These are phyloP conservation scores for Colletotrichum liriopes DNA, from an alignment of 2,329 filamentous ascomycete species.

Conservation along the genomic window DNA sequence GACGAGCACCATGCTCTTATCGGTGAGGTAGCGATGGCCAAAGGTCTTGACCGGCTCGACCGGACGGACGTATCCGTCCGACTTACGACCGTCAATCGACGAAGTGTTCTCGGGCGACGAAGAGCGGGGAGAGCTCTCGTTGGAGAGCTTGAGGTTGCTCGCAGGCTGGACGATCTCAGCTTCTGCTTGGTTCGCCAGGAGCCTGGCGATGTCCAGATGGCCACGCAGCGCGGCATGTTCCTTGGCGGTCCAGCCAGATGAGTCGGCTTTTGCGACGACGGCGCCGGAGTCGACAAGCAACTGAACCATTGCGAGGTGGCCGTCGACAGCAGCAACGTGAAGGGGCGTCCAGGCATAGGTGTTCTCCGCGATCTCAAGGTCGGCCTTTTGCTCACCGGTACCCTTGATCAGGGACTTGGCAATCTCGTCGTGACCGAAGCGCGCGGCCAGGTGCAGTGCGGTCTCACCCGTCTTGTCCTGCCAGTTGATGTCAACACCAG, in stretches of 20 bases:
- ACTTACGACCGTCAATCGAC: conserved; percentile 74
- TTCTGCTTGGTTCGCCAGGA: conserved; percentile 70
- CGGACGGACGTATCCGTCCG: conserved; percentile 65
- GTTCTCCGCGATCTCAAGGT: conserved; percentile 85
- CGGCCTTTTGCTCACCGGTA: conserved; percentile 77
- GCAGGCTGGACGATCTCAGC: conserved; percentile 46
- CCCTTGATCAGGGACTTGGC: conserved; percentile 83
- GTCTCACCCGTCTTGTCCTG: conserved; percentile 93
- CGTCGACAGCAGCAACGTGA: conserved; percentile 93
- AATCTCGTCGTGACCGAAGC: conserved; percentile 88
- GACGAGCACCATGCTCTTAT: conserved; percentile 91
- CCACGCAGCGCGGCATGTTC: conserved; percentile 94
- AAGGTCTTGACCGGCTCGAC: conserved; percentile 93
- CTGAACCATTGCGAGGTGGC: conserved; percentile 81
- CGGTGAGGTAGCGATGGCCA: conserved; percentile 92
- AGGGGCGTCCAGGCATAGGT: conserved; percentile 96
- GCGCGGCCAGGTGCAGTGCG: conserved; percentile 90
- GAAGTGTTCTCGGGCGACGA: conserved; percentile 54
- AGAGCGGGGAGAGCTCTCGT: conserved; percentile 42
- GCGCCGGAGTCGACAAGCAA: conserved; percentile 85
- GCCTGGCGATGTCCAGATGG: conserved; percentile 84
- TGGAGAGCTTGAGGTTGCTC: conserved; percentile 48
- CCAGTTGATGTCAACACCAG: conserved; percentile 94
- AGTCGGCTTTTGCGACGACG: conserved; percentile 81
- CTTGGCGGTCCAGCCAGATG: conserved; percentile 93